Base-by-base conservation (phyloP, 2,329 filamentous ascomycete genomes). In the Geosmithia morbida region DNA sequence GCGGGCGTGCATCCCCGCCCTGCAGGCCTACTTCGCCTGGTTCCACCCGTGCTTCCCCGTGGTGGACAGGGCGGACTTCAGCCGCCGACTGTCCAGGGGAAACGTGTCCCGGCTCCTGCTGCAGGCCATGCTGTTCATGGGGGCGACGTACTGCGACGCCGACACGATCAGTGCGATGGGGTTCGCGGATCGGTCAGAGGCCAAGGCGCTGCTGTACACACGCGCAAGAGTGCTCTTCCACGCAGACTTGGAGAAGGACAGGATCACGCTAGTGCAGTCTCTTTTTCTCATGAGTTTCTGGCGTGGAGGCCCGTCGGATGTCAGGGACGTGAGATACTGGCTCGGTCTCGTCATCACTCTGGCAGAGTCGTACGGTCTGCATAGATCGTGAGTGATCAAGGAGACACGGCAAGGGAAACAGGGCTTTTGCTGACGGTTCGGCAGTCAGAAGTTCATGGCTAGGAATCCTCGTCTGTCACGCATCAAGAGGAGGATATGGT, bases 11-110 rank as follows among this genome's bases (percentile, higher is more conserved):
- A 59, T 69, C 3, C 62, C 62, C 1, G 60, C 73, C 0, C 53
- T 77, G 1, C 59, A 66, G 17, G 72, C 72, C 0, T 78, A 76
- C 57, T 77, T 78, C 48, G 60, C 63, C 19, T 74, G 72, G 67
- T 77, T 76, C 46, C 74, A 78, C 51, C 72, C 74, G 0, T 71
- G 70, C 47, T 78, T 76, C 44, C 72, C 74, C 0, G 65, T 78
- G 13, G 52, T 78, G 1, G 71, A 77, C 51, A 65, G 70, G 3
- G 58, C 59, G 1, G 64, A 67, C 0, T 59, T 74, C 8, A 61
- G 66, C 47, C 55, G 59, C 2, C 57, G 59, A 2, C 66, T 72
- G 40, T 57, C 57, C 7, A 59, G 61, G 10, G 62, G 64, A 10
- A 64, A 59, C 1, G 60, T 75, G 2, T 74, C 74, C 3, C 69